Base-by-base conservation (phyloP, 805 yeast species). In the Hanseniaspora lachancei region DNA sequence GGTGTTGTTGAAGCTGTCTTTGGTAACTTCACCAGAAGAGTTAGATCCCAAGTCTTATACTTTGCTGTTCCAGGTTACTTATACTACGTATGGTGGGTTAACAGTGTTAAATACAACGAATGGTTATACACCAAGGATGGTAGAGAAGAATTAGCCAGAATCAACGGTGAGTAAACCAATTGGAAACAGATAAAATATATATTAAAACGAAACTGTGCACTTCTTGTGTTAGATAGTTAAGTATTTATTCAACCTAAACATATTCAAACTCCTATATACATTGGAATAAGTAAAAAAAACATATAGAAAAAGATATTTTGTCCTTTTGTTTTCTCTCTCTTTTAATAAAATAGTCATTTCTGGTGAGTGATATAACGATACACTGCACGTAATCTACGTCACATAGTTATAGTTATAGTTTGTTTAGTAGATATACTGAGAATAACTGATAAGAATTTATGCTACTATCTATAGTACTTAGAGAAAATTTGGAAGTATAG, bases 51-150 rank as follows among this genome's bases (percentile, higher is more conserved):
- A 77, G 79, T 81, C 59, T 73, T 91, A 63, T 91, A 75, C 74
- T 73, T 91, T 58, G 72, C 79, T 54, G 68, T 88, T 62, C 98
- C 98, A 62, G 88, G 79, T 62, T 75, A 80, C 57, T 70, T 86
- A 62, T 82, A 86, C 68, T 88, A 91, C 86, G 81, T 80, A 71
- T 73, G 91, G 74, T 88, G 96, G 95, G 80, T 79, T 61, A 72
- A 77, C 68, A 89, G 95, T 62, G 82, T 88, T 75, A 89, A 84
- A 69, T 89, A 89, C 81, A 86, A 91, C 74, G 91, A 82, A 70
- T 89, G 76, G 81, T 79, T 91, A 71, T 91, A 91, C 80, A 89
- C 97, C 73, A 91, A 91, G 79, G 97, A 86, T 62, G 98, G 98
- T 72, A 87, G 89, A 77, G 91, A 84, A 77, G 96, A 91, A 70